Conservation (phyloP, 169 alveolate genomes). For the Eimeria sp. region DNA sequence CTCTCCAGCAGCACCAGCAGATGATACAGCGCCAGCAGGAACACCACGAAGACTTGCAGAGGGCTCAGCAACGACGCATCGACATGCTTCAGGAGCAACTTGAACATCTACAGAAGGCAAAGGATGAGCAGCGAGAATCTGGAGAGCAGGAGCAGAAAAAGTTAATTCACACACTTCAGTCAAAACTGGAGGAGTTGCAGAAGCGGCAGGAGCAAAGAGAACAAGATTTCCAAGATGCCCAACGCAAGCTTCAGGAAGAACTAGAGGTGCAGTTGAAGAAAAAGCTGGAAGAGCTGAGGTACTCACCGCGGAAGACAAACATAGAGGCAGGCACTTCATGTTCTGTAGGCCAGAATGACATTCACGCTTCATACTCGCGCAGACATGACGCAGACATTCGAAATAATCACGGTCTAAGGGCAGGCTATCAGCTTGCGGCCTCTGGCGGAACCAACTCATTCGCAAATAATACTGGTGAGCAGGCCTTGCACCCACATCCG, state of each 20-base stretch:
- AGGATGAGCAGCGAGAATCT: constrained; percentile 62
- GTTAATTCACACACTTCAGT: constrained; percentile 41
- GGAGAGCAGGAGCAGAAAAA: constrained; percentile 67
- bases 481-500: neutral
- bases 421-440: neutral
- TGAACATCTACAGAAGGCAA: constrained; percentile 38
- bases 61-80: constrained; percentile 67
- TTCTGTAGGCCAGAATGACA: neutral
- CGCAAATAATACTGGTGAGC: neutral
- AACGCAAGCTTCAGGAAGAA: constrained; percentile 62
- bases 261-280: constrained; percentile 53
- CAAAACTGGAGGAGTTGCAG: constrained; percentile 74
- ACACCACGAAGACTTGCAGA: constrained; percentile 69
- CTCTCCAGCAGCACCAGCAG: constrained; percentile 71
- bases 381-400: constrained; percentile 8
- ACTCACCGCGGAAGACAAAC: neutral
- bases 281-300: constrained; percentile 52
- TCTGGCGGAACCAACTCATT: neutral
- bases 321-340: constrained; percentile 19
- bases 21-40: constrained; percentile 78
- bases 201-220: constrained; percentile 55
- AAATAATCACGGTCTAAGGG: neutral
- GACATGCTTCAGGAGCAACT: constrained; percentile 73
- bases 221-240: constrained; percentile 58
- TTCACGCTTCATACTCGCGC: neutral